Evolutionary conservation across 2,329 filamentous ascomycete species (phyloP).

Genomic region (Talaromyces sp.): DNA sequence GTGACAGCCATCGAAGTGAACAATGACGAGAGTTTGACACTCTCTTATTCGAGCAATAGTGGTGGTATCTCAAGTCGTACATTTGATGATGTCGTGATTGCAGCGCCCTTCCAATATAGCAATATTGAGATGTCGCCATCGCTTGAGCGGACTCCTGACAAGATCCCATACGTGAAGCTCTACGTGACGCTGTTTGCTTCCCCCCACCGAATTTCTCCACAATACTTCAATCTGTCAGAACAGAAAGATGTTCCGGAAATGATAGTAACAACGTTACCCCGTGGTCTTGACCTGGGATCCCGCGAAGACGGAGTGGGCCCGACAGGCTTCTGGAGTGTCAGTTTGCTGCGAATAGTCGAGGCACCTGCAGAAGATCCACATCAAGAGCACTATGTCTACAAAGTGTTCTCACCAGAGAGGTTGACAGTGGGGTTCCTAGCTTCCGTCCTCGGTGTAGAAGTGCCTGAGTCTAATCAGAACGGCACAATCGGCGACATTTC

Average conservation of each 20-base stretch:
- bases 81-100: slow-evolving; percentile 79
- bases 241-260: slow-evolving; percentile 57
- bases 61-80: slow-evolving; percentile 19
- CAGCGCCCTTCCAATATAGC: slow-evolving; percentile 77
- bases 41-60: slow-evolving; percentile 33
- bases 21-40: slow-evolving; percentile 38
- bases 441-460: slow-evolving; percentile 44
- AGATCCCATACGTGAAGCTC: slow-evolving; percentile 77
- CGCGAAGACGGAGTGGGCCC: slow-evolving; percentile 58
- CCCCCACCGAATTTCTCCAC: slow-evolving; percentile 63
- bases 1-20: slow-evolving; percentile 55
- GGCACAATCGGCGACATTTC: slow-evolving; percentile 31
- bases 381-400: slow-evolving; percentile 56
- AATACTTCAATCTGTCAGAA: slow-evolving; percentile 64
- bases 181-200: slow-evolving; percentile 88
- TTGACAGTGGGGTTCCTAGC: slow-evolving; percentile 46
- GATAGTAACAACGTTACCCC: slow-evolving; percentile 75
- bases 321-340: slow-evolving; percentile 80
- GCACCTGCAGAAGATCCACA: slow-evolving; percentile 46
- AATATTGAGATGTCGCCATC: slow-evolving; percentile 53
- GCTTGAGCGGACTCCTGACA: slow-evolving; percentile 55
- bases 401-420: slow-evolving; percentile 57
- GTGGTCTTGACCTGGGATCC: slow-evolving; percentile 41
- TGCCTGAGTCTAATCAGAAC: slow-evolving; percentile 21
- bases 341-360: slow-evolving; percentile 59